Base-by-base conservation (phyloP, 129 eudicot species). In the Chrysanthemum lavandulifolium region DNA sequence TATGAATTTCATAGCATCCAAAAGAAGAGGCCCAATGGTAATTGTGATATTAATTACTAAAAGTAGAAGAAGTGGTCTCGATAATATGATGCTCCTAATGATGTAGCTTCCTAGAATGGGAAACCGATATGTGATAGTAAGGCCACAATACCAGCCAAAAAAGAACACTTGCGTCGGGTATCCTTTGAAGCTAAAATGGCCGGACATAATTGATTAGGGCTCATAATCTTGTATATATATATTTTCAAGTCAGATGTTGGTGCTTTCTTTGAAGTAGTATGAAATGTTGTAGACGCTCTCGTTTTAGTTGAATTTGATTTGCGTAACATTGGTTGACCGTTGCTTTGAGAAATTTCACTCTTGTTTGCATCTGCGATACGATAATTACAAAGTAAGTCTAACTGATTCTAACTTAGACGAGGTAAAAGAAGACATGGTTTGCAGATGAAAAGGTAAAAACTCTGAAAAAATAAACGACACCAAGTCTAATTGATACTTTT, bases 41-140 rank as follows among this genome's bases (percentile, higher is more conserved):
- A 89, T 72, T 14, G 87, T 67, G 73, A 86, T 69, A 73, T 93
- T 89, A 65, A 92, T 77, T 62, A 87, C 56, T 25, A 93, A 13
- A 74, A 93, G 87, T 48, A 93, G 79, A 79, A 76, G 72, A 73
- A 93, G 84, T 51, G 98, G 98, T 71, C 87, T 86, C 36, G 79
- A 86, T 61, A 78, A 47, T 45, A 93, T 48, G 68, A 81, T 54
- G 71, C 77, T 73, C 71, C 77, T 78, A n/a, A 89, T 36, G 40
- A 71, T 9, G 59, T 19, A 15, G 79, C 79, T 71, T 40, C 92
- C 82, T 12, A 89, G 76, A 58, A 89, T 68, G 0, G 98, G 58
- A 85, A 83, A 13, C 95, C 90, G 0, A 72, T 7, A 12, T 65
- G 79, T 2, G 98, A 90, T 50, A 90, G 69, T 15, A 83, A 77